Percentiles rank a stretch among this genome's conserved stretches.
These are phyloP conservation scores for Scheffersomyces illinoinensis DNA, from an alignment of 1,139 yeast species.

Conservation along the genomic window DNA sequence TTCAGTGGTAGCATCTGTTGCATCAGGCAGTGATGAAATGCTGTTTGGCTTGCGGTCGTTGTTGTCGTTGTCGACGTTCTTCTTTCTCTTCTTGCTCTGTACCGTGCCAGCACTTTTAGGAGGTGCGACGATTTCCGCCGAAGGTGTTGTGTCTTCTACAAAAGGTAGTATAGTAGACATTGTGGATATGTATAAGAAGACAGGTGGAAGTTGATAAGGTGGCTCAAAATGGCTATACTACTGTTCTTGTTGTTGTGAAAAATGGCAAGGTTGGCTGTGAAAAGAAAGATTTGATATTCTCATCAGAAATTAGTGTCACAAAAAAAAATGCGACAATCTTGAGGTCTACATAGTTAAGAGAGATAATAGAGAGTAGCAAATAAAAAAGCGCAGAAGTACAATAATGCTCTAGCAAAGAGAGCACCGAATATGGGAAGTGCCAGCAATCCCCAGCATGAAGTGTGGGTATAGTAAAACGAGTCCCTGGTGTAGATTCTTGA, in stretches of 20 bases:
- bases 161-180: slow-evolving; percentile 25
- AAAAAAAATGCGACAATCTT: not conserved
- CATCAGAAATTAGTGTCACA: not conserved
- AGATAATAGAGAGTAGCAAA: not conserved
- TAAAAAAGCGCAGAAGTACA: not conserved
- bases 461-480: too few species aligned
- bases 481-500: too few species aligned
- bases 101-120: not conserved
- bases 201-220: not conserved
- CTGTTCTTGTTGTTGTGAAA: slow-evolving; percentile 4
- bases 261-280: not conserved
- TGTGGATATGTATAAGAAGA: not conserved
- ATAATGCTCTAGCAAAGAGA: too few species aligned
- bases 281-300: not conserved
- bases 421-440: too few species aligned
- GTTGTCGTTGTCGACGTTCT: not conserved
- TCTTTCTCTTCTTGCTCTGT: not conserved
- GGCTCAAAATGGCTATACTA: not conserved
- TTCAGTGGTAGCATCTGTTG: not conserved
- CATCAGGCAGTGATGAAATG: not conserved
- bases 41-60: not conserved
- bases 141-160: slow-evolving; percentile 18
- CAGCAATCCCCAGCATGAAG: too few species aligned
- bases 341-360: not conserved
- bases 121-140: slow-evolving; percentile 1